A percentile compares a stretch with the other conserved stretches of the same genome.
Conservation (phyloP, 1,284 basidiomycete species). For the Sphagnurus paluster region DNA sequence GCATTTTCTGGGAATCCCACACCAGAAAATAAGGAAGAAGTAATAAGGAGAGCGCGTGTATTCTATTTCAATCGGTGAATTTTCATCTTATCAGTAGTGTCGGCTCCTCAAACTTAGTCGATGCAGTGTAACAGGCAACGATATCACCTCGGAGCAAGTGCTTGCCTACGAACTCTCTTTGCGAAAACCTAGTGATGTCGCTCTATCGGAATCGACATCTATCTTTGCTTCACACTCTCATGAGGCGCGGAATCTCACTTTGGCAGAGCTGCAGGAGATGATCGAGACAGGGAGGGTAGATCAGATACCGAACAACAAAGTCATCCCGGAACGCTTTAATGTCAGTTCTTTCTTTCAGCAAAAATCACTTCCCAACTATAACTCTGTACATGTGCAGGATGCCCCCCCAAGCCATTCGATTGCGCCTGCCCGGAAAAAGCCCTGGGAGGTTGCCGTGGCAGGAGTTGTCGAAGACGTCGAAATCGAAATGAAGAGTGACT, state of each 20-base stretch:
- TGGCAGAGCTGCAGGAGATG: constrained; percentile 65
- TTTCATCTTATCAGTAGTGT: background rate
- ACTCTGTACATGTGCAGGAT: constrained; percentile 32
- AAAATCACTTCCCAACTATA: too few relatives aligned
- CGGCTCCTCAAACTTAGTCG: background rate
- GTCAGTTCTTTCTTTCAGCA: constrained; percentile 40
- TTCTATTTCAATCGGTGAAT: constrained; percentile 74
- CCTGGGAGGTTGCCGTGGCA: constrained; percentile 52
- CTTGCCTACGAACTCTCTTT: constrained; percentile 29
- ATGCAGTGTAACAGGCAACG: constrained; percentile 39
- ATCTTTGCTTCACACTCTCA: too few relatives aligned
- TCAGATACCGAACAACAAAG: constrained; percentile 74
- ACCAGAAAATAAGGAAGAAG: constrained; percentile 44
- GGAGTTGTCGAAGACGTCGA: too few relatives aligned
- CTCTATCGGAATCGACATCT: background rate
- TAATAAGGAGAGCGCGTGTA: constrained; percentile 53
- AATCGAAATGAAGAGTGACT: too few relatives aligned
- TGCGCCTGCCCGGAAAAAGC: constrained; percentile 51
- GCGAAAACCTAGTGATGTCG: background rate
- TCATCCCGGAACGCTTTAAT: constrained; percentile 62
- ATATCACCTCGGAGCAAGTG: constrained; percentile 40
- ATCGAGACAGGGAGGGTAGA: constrained; percentile 71
- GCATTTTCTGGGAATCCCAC: constrained; percentile 36
- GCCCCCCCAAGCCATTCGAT: constrained; percentile 55
- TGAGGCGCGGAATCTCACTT: constrained; percentile 50